Percentiles rank a stretch among this genome's conserved stretches.
phyloP scores from a whole-genome alignment of 495 filamentous ascomycete species.

The Daldinia concentrica region DNA sequence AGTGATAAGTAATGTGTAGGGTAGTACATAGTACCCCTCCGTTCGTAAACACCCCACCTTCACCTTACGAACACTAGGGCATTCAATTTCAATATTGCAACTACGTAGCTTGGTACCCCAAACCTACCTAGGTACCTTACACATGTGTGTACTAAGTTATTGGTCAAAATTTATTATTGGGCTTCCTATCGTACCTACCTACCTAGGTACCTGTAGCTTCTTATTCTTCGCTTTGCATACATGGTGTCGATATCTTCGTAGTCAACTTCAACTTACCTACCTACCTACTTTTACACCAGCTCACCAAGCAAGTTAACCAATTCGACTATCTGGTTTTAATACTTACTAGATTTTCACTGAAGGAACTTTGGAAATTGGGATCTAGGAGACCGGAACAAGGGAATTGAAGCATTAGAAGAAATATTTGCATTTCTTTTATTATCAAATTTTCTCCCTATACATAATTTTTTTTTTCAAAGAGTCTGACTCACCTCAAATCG shows the following conservation, averaged over 20 bases:
- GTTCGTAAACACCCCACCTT: not conserved
- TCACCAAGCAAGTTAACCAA: not conserved
- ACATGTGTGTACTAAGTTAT: not conserved
- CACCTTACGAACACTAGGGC: not conserved
- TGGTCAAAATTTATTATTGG: not conserved
- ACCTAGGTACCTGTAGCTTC: not conserved
- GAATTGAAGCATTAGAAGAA: not conserved
- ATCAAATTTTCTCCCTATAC: constrained; percentile 21
- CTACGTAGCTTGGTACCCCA: not conserved
- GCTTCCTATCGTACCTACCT: not conserved
- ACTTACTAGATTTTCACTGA: not conserved
- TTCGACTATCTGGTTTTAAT: not conserved
- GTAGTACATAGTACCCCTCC: constrained; percentile 6
- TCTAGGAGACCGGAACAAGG: not conserved
- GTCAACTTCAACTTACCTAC: not conserved
- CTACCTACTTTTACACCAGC: not conserved
- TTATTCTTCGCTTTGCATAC: not conserved
- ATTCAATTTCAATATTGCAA: not conserved
- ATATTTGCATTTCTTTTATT: constrained; percentile 7
- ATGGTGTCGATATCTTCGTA: not conserved
- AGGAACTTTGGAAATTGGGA: not conserved
- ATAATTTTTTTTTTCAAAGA: not conserved
- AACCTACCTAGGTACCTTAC: not conserved
- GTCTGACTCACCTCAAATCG: constrained; percentile 33
- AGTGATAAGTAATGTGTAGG: constrained; percentile 11